Percentiles rank a stretch among this genome's conserved stretches.
Conservation (phyloP, 306 rosid species). For the Sesbania bispinosa region DNA sequence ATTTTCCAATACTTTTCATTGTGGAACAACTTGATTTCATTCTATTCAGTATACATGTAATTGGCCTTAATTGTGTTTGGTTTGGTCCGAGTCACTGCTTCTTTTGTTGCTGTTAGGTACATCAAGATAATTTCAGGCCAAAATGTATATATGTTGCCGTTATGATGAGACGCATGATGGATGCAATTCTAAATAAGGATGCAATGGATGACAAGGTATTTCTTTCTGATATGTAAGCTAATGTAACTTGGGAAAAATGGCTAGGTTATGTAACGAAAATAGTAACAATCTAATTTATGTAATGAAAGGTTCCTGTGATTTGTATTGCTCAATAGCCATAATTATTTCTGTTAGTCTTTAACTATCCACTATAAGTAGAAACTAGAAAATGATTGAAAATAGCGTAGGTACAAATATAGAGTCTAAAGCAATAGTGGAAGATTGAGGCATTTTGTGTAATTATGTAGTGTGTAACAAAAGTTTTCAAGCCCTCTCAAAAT, state of each 20-base stretch:
- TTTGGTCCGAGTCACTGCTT: constrained; percentile 17
- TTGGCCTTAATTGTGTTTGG: constrained; percentile 10
- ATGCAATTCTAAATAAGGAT: constrained; percentile 86
- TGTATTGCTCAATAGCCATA: no score
- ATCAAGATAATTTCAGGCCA: constrained; percentile 55
- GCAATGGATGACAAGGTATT: constrained; percentile 95
- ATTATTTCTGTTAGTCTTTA: no score
- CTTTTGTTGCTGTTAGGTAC: constrained; percentile 46
- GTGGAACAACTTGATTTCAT: constrained; percentile 1
- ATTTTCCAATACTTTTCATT: not conserved
- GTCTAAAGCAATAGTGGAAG: no score
- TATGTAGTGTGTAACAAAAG: no score
- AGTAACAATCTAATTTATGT: no score
- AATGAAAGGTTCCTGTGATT: no score
- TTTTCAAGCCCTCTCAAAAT: no score
- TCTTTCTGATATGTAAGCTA: not conserved
- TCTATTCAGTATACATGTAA: not conserved
- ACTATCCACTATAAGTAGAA: no score
- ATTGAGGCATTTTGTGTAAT: no score
- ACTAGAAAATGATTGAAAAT: no score
- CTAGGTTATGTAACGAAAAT: not conserved
- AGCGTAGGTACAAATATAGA: no score
- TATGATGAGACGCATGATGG: constrained; percentile 90
- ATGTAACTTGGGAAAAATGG: not conserved
- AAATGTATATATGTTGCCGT: constrained; percentile 92